phyloP scores from a whole-genome alignment of 208 protist species.

The Naegleria lovaniensis region DNA sequence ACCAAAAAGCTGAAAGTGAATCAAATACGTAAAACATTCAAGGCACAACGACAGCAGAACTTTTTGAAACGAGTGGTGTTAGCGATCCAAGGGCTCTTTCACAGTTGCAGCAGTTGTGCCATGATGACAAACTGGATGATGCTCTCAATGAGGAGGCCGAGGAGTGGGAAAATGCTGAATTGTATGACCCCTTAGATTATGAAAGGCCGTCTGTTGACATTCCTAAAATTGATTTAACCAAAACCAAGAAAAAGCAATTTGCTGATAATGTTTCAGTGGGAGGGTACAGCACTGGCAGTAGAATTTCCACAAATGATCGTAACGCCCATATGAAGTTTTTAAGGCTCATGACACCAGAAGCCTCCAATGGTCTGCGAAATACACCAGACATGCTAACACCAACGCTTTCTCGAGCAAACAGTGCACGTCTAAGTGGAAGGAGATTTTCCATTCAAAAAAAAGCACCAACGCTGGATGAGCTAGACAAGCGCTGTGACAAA shows the following conservation, averaged over 20 bases:
- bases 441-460: too few relatives aligned
- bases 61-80: constrained; percentile 15
- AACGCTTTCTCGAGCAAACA: too few relatives aligned
- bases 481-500: too few relatives aligned
- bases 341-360: background rate
- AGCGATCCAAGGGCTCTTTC: background rate
- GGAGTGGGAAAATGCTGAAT: background rate
- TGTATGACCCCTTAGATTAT: background rate
- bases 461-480: too few relatives aligned
- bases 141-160: background rate
- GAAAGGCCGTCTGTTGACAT: background rate
- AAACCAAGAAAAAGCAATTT: background rate
- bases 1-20: constrained; percentile 13
- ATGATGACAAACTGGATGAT: background rate
- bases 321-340: background rate
- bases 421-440: too few relatives aligned
- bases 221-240: background rate
- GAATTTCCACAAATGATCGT: background rate
- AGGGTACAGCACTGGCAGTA: background rate
- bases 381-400: background rate
- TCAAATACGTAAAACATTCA: background rate
- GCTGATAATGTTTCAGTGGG: background rate
- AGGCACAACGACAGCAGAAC: constrained; percentile 11
- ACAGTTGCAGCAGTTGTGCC: background rate
- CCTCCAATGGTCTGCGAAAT: background rate